Base-by-base conservation (phyloP, 148 eudicot species). In the Chenopodium formosanum region DNA sequence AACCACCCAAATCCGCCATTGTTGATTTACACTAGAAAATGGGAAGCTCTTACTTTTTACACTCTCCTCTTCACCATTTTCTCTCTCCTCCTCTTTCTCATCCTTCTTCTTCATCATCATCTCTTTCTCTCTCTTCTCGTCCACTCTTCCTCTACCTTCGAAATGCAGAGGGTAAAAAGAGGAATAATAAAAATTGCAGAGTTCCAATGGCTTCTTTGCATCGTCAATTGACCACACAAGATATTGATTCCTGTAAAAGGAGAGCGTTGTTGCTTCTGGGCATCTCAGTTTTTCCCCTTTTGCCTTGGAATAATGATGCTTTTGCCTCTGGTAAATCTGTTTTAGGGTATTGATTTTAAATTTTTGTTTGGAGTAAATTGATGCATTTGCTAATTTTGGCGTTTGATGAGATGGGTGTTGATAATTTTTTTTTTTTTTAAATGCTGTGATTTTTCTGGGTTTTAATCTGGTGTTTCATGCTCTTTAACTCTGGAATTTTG, bases 231-330 rank as follows among this genome's bases (percentile, higher is more conserved):
- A 79, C 72, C 62, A 80, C 87, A 32, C 79, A 83, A 63, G 85
- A 83, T 27, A 40, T 75, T 46, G 81, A 71, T 78, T 82, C 74
- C 63, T 85, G 79, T 73, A 83, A 83, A 46, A 88, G 94, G 85
- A 91, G 92, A 84, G 88, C 87, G 12, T 72, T 92, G 74, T 67
- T 91, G 37, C 75, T 91, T 69, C 78, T 95, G 85, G 97, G 98
- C 74, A 31, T 91, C 65, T 90, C 93, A 27, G 76, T 90, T 73
- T 75, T 92, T 64, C 96, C 95, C 2, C 75, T 94, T 75, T 78
- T 91, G 68, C 87, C 85, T 10, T 80, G 87, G 80, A 89, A 83
- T 60, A 87, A 82, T 40, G 60, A 62, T 31, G 88, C 85, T 63
- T 73, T 86, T 78, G 86, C 89, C 56, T 19, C 84, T 76, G 94